Percentiles rank a stretch among this genome's conserved stretches.
These are phyloP conservation scores for Cyclocybe aegerita DNA, from an alignment of 768 basidiomycete genomes.

Conservation along the genomic window DNA sequence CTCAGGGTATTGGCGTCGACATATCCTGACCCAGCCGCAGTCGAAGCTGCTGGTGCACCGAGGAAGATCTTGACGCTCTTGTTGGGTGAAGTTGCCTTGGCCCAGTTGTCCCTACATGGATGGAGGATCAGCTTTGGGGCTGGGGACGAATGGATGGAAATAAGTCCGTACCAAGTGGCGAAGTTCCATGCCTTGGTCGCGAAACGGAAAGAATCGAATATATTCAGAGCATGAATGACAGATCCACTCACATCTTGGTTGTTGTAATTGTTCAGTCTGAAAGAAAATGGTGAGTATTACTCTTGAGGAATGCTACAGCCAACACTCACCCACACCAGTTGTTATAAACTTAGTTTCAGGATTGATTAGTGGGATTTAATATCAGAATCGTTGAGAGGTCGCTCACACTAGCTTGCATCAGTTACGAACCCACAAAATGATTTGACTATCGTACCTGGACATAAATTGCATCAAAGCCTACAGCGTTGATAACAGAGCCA, in stretches of 20 bases:
- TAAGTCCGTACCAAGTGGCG: slow-evolving; percentile 45
- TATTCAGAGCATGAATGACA: slow-evolving; percentile 32
- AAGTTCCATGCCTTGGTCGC: slow-evolving; percentile 54
- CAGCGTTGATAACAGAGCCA: slow-evolving; percentile 56
- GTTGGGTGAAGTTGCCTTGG: slow-evolving; percentile 55
- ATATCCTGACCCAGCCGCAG: slow-evolving; percentile 62
- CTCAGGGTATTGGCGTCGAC: slow-evolving; percentile 46
- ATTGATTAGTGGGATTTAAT: slow-evolving; percentile 7
- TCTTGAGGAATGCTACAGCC: no score
- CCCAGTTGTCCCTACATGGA: slow-evolving; percentile 59
- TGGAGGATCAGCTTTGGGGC: neutral
- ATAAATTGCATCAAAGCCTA: slow-evolving; percentile 70
- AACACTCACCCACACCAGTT: slow-evolving; percentile 41
- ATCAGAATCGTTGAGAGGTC: slow-evolving; percentile 31
- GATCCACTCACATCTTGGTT: slow-evolving; percentile 43
- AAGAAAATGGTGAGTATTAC: neutral
- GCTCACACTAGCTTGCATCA: neutral
- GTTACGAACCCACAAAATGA: neutral
- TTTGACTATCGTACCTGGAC: slow-evolving; percentile 28
- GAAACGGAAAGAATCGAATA: neutral
- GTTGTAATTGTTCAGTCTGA: slow-evolving; percentile 37
- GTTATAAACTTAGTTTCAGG: slow-evolving; percentile 33
- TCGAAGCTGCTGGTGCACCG: slow-evolving; percentile 58
- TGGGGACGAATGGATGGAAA: no score
- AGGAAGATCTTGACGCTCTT: slow-evolving; percentile 64